These are phyloP conservation scores for Aspergillus awamori DNA, from an alignment of 2,329 filamentous ascomycete species.

Conservation along the genomic window DNA sequence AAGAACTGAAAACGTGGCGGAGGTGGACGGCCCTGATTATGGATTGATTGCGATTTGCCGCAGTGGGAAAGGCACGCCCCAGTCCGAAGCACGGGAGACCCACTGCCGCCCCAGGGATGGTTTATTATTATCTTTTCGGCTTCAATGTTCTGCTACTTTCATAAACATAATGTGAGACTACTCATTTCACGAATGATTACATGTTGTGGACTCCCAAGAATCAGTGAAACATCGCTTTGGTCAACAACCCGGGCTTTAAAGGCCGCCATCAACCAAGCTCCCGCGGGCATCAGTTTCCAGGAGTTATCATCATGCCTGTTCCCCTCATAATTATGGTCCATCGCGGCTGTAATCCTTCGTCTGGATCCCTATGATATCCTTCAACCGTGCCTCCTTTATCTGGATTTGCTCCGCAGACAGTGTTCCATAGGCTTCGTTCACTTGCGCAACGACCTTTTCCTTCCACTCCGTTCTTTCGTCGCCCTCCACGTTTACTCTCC, in stretches of 20 bases:
- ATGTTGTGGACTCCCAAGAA: too few species aligned
- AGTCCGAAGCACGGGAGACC: slow-evolving; percentile 18
- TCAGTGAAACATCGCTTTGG: too few species aligned
- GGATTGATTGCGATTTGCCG: slow-evolving; percentile 23
- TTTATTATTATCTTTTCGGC: not conserved
- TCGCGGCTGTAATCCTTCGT: slow-evolving; percentile 16
- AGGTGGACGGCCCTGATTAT: slow-evolving; percentile 17
- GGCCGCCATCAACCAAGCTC: not conserved
- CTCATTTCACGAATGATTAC: not conserved
- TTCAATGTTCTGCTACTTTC: not conserved
- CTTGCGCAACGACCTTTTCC: slow-evolving; percentile 48
- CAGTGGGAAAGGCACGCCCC: slow-evolving; percentile 21
- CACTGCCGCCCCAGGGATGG: slow-evolving; percentile 14
- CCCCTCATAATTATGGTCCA: not conserved
- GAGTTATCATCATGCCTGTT: not conserved
- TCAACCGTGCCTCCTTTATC: slow-evolving; percentile 33
- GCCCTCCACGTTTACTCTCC: slow-evolving; percentile 38
- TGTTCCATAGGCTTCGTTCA: slow-evolving; percentile 51
- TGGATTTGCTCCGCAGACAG: slow-evolving; percentile 21
- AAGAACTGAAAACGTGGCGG: slow-evolving; percentile 26
- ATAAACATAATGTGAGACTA: not conserved
- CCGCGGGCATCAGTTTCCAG: not conserved
- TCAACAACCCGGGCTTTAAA: not conserved
- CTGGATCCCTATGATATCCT: slow-evolving; percentile 29
- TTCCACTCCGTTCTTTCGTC: slow-evolving; percentile 51